A percentile compares a stretch with the other conserved stretches of the same genome.
These are phyloP conservation scores for Pichia sp. DNA, from an alignment of 1,139 yeast genomes.

Conservation along the genomic window DNA sequence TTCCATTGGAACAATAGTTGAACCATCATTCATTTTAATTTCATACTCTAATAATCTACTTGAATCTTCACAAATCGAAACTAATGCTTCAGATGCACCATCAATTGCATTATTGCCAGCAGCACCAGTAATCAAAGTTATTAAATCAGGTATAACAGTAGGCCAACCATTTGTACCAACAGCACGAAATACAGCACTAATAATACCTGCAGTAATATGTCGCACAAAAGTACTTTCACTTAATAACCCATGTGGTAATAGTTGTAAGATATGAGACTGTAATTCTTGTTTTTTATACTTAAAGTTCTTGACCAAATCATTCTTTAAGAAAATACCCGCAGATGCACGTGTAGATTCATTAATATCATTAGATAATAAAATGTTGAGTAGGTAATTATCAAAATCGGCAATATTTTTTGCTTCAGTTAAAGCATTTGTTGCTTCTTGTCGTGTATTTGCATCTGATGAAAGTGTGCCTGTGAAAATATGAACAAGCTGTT, in stretches of 20 bases:
- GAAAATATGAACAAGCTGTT: conserved; percentile 58
- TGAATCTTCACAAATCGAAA: conserved; percentile 86
- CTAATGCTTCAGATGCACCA: conserved; percentile 75
- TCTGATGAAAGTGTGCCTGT: conserved; percentile 60
- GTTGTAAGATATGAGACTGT: conserved; percentile 51
- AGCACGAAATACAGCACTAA: conserved; percentile 72
- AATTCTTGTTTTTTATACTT: conserved; percentile 29
- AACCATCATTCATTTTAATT: conserved; percentile 48
- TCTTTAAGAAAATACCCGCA: conserved; percentile 82
- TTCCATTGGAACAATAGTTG: conserved; percentile 45
- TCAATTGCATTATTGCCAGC: conserved; percentile 43
- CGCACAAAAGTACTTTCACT: conserved; percentile 59
- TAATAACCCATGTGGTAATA: conserved; percentile 62
- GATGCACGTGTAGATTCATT: conserved; percentile 65
- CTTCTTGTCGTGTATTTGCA: conserved; percentile 46
- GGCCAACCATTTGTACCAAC: conserved; percentile 75
- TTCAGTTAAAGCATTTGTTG: conserved; percentile 60
- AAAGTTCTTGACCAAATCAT: conserved; percentile 41
- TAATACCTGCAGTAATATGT: conserved; percentile 85
- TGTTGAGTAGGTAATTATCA: conserved; percentile 68
- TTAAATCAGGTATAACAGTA: conserved; percentile 57
- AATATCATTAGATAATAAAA: conserved; percentile 48
- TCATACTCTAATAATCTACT: conserved; percentile 51
- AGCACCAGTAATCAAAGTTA: conserved; percentile 47
- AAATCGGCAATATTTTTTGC: conserved; percentile 70